phyloP scores from a whole-genome alignment of 352 stramenopile genomes.

The Phytophthora tentaculata region DNA sequence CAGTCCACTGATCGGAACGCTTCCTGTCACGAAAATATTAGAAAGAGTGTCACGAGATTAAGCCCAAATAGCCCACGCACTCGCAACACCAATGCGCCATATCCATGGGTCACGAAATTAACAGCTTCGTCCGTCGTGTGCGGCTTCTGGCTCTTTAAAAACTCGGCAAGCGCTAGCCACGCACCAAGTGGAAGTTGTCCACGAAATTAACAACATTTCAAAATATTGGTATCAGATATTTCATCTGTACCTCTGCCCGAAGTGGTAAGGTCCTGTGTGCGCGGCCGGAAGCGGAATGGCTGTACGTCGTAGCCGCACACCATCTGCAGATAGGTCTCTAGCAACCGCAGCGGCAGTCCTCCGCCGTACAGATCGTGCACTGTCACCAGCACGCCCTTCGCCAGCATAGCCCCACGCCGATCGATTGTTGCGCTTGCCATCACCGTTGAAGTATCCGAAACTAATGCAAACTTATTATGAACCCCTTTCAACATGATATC shows the following conservation, averaged over 20 bases:
- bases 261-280: constrained; percentile 41
- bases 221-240: constrained; percentile 5
- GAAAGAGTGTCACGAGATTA: constrained; percentile 4
- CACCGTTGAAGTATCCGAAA: not conserved
- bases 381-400: constrained; percentile 62
- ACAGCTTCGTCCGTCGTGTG: constrained; percentile 60
- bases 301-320: constrained; percentile 50
- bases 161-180: constrained; percentile 45
- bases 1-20: constrained; percentile 76
- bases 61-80: constrained; percentile 29
- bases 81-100: constrained; percentile 70
- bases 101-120: constrained; percentile 79
- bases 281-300: constrained; percentile 56
- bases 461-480: not conserved
- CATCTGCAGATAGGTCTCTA: constrained; percentile 53
- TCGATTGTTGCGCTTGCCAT: constrained; percentile 62
- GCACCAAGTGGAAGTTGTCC: not conserved
- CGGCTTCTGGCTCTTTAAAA: constrained; percentile 67
- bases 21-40: constrained; percentile 45
- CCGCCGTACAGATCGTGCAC: constrained; percentile 75
- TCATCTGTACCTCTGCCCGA: constrained; percentile 45
- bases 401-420: constrained; percentile 46
- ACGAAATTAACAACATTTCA: constrained; percentile 3
- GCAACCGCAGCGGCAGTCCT: constrained; percentile 41
- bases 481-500: not conserved